Conservation (phyloP, 352 stramenopile species). For the Pythium phragmiticola region DNA sequence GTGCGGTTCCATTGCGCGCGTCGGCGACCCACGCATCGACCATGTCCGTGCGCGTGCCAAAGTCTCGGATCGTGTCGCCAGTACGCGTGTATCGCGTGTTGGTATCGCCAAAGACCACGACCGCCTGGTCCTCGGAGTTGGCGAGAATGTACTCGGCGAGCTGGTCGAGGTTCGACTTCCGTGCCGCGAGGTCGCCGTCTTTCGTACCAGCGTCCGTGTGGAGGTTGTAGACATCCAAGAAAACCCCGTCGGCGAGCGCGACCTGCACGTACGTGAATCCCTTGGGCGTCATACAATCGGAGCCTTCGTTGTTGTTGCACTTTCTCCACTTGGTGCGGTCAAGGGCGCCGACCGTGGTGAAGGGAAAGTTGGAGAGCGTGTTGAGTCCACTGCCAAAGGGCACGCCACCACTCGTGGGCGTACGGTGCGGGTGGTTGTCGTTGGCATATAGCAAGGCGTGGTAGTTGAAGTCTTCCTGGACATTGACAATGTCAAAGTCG, state of each 20-base stretch:
- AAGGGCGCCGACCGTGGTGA: constrained; percentile 36
- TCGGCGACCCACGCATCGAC: constrained; percentile 48
- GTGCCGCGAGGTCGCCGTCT: constrained; percentile 33
- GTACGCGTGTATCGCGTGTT: constrained; percentile 53
- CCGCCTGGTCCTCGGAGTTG: constrained; percentile 44
- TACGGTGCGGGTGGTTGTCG: constrained; percentile 16
- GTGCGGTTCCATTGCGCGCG: constrained; percentile 34
- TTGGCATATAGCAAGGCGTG: constrained; percentile 12
- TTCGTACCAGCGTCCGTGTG: constrained; percentile 41
- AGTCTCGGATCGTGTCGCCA: constrained; percentile 41
- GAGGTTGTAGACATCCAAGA: constrained; percentile 52
- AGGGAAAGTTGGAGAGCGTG: constrained; percentile 41
- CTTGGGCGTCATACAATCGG: constrained; percentile 58
- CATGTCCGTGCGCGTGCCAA: constrained; percentile 29
- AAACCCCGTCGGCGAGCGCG: constrained; percentile 36
- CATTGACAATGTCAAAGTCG: constrained; percentile 24
- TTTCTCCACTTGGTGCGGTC: constrained; percentile 44
- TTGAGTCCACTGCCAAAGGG: constrained; percentile 48
- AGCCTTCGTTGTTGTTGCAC: constrained; percentile 45
- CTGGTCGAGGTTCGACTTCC: constrained; percentile 43
- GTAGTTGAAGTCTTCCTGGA: constrained; percentile 30
- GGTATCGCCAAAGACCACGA: constrained; percentile 55
- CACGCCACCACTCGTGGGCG: constrained; percentile 15
- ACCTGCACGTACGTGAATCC: constrained; percentile 48
- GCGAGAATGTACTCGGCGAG: constrained; percentile 40